phyloP scores from a whole-genome alignment of 2,329 filamentous ascomycete genomes.

The Drechslerella stenobrocha region DNA sequence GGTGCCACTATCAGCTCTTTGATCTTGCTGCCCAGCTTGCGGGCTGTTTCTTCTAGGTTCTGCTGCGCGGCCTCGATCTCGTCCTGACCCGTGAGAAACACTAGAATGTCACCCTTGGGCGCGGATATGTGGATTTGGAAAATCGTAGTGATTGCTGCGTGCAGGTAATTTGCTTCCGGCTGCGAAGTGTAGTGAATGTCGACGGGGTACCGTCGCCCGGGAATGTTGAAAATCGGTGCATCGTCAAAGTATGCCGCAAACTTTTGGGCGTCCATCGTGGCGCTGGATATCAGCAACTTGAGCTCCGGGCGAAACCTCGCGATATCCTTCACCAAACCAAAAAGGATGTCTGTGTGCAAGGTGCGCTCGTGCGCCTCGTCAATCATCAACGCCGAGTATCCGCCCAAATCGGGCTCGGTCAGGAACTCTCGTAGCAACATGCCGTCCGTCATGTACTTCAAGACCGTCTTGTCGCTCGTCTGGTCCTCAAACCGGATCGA shows the following conservation, averaged over 20 bases:
- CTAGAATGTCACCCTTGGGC: constrained; percentile 84
- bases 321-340: constrained; percentile 86
- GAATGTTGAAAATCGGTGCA: constrained; percentile 91
- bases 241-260: constrained; percentile 91
- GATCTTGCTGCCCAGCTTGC: constrained; percentile 80
- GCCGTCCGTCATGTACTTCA: constrained; percentile 98
- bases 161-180: constrained; percentile 91
- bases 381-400: constrained; percentile 89
- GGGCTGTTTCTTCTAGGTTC: constrained; percentile 79
- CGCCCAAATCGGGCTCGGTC: constrained; percentile 79
- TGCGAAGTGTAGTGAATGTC: constrained; percentile 88
- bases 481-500: constrained; percentile 92
- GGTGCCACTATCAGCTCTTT: constrained; percentile 87
- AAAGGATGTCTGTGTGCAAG: constrained; percentile 83
- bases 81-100: constrained; percentile 94
- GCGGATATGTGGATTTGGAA: constrained; percentile 87
- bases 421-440: constrained; percentile 89
- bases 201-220: constrained; percentile 83
- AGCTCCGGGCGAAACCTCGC: constrained; percentile 79
- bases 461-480: constrained; percentile 83
- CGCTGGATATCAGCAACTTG: constrained; percentile 87
- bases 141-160: constrained; percentile 85
- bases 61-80: constrained; percentile 89
- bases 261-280: constrained; percentile 90
- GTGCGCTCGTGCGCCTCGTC: constrained; percentile 97